These are phyloP conservation scores for Teratosphaeria nubilosa DNA, from an alignment of 2,329 filamentous ascomycete species.

Conservation along the genomic window DNA sequence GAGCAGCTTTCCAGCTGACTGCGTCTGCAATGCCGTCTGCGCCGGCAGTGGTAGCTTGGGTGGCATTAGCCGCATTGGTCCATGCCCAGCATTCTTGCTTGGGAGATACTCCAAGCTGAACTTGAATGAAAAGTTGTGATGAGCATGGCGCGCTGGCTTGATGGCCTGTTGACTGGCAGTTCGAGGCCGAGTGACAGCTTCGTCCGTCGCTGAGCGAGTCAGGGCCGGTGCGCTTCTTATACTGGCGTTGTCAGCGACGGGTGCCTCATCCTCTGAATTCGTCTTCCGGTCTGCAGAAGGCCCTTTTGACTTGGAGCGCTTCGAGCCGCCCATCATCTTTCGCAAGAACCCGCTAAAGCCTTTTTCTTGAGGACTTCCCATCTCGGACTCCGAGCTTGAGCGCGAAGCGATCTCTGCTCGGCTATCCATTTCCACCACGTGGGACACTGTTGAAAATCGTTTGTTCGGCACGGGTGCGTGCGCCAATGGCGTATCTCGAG, in stretches of 20 bases:
- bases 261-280: neutral
- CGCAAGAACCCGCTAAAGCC: conserved; percentile 25
- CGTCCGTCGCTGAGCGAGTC: conserved; percentile 5
- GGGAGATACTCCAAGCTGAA: conserved; percentile 62
- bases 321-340: conserved; percentile 22
- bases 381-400: conserved; percentile 16
- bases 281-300: conserved; percentile 4
- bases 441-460: conserved; percentile 24
- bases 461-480: conserved; percentile 23
- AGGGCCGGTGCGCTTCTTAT: neutral
- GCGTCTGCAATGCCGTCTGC: conserved; percentile 50
- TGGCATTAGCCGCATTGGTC: conserved; percentile 53
- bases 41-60: conserved; percentile 63
- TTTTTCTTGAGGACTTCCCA: conserved; percentile 11
- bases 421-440: conserved; percentile 18
- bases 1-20: conserved; percentile 4
- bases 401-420: conserved; percentile 19
- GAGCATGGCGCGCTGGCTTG: conserved; percentile 19
- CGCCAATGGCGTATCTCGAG: conserved; percentile 22
- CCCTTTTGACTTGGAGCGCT: conserved; percentile 14
- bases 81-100: conserved; percentile 43
- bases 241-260: neutral
- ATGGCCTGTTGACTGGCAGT: conserved; percentile 1
- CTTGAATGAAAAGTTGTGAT: conserved; percentile 57
- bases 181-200: neutral